Evolutionary conservation across 495 filamentous ascomycete species (phyloP), one percentile per base, ranked within the genome.

Genomic region (Sporormia fimetaria): DNA sequence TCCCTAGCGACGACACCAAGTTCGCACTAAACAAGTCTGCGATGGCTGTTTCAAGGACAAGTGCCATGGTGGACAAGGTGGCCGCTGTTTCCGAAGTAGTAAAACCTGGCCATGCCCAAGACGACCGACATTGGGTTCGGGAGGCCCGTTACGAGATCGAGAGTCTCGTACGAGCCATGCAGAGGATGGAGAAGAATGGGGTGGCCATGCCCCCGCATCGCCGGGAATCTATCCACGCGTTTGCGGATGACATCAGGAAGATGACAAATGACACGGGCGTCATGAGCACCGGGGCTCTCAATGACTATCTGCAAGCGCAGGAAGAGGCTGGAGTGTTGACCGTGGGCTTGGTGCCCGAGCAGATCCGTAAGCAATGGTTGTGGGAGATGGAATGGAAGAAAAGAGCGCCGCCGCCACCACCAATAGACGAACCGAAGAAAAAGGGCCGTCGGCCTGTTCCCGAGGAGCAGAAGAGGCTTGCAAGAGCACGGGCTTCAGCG

Each of bases 21-120:
- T 10, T 37, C 1, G 27, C 70, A 4, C 24, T 78, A 3, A 82
- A 86, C 0, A 36, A 23, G 80, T 30, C 64, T 51, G 27, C 76
- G 16, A 4, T 25, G n/a, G 24, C 37, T 0, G 6, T 35, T 6
- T 12, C 28, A 6, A 46, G 28, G 17, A 7, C 15, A 24, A 18
- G 24, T 16, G 21, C 38, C 10, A 21, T 17, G 7, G 2, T 42
- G 4, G 16, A 42, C 1, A 35, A 16, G 12, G 11, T 38, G 24
- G 12, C 5, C 26, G 22, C 33, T 6, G 15, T 34, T 6, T 29
- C 7, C 2, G 28, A 49, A 26, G 37, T 54, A 11, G 51, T 45
- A 10, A 20, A 35, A 18, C 9, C 29, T 5, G 22, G 15, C 18
- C 45, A 33, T 8, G 18, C 16, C 25, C 29, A 8, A 35, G 76